Evolutionary conservation across 202 grass and related monocot genomes (phyloP).

Genomic region (Miscanthus sacchariflorus): DNA sequence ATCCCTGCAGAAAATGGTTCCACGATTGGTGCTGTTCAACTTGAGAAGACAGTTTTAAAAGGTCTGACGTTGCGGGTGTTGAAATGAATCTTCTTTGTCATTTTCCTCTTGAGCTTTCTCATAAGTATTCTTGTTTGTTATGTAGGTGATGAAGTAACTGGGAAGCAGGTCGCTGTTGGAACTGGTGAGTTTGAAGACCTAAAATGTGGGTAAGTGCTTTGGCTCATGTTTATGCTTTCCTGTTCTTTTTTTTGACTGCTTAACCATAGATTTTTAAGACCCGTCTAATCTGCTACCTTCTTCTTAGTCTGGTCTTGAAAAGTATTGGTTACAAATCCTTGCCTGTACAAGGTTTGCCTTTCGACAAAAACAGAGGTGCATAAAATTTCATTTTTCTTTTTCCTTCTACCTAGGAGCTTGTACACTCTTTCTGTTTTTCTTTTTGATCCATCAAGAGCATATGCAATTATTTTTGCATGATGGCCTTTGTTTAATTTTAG

Average conservation of each 20-base stretch:
- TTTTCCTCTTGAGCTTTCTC: slow-evolving; percentile 4
- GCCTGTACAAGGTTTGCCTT: slow-evolving; percentile 77
- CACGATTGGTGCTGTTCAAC: slow-evolving; percentile 58
- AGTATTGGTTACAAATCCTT: slow-evolving; percentile 95
- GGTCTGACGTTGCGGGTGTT: slow-evolving; percentile 51
- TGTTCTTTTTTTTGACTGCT: neutral
- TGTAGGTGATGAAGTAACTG: slow-evolving; percentile 64
- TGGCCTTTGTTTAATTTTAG: slow-evolving; percentile 40
- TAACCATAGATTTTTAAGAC: slow-evolving; percentile 41
- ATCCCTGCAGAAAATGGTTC: slow-evolving; percentile 62
- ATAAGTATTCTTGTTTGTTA: slow-evolving; percentile 29
- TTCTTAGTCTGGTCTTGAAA: slow-evolving; percentile 82
- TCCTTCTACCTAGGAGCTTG: neutral
- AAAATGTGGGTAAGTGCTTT: slow-evolving; percentile 76
- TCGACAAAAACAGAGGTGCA: slow-evolving; percentile 77
- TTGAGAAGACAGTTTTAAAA: slow-evolving; percentile 86
- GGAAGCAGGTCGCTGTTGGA: slow-evolving; percentile 78
- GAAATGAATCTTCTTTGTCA: slow-evolving; percentile 21
- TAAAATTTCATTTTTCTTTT: neutral
- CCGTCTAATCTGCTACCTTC: slow-evolving; percentile 41
- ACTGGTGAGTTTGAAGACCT: slow-evolving; percentile 86
- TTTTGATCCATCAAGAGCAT: slow-evolving; percentile 13
- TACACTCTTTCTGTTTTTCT: neutral
- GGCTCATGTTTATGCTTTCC: slow-evolving; percentile 41
- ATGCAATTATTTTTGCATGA: neutral